Evolutionary conservation across 192 early-diverging fungal genomes (phyloP), one percentile per base, ranked within the genome.

Genomic region (Backusella circina): DNA sequence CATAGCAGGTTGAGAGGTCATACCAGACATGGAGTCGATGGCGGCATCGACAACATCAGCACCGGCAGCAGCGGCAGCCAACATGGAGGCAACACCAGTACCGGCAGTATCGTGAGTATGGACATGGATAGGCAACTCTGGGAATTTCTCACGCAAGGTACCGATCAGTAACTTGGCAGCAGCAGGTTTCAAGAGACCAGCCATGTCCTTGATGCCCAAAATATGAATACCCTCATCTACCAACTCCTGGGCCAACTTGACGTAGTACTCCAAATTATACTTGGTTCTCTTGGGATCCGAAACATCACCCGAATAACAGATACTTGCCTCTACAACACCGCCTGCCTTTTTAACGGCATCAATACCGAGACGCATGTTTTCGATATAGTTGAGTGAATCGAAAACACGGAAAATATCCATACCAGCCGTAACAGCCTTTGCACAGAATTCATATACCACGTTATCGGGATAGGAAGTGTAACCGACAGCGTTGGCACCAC

Each of bases 391-490:
- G 75, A 98, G 88, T 70, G 94, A 95, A 82, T 98, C 97, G 84
- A 98, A 98, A 35, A 98, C 93, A 77, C 97, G 93, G 91, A 98
- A 98, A 36, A 98, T 89, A 79, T 98, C 97, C 79, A 98, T 93
- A 70, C 97, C 97, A 65, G 92, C 84, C 71, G 91, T 83, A 75
- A 88, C 88, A 65, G 97, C 97, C 80, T 93, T 94, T 77, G 88
- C 91, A 84, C 95, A 97, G 83, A 98, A 98, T 75, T 95, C 96
- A 79, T 95, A 97, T n/a, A 98, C 91, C 31, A 98, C 91, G 73
- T 98, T 97, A 85, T 98, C 97, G 7, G 97, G 97, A 80, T 98
- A 98, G 50, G 92, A 93, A 36, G 95, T 98, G 85, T 97, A 97
- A 13, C 97, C 97, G 32, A 98, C 97, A 10, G 96, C 97, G 70